Conservation (phyloP, 2,329 filamentous ascomycete genomes). For the Epichloe uncinata region DNA sequence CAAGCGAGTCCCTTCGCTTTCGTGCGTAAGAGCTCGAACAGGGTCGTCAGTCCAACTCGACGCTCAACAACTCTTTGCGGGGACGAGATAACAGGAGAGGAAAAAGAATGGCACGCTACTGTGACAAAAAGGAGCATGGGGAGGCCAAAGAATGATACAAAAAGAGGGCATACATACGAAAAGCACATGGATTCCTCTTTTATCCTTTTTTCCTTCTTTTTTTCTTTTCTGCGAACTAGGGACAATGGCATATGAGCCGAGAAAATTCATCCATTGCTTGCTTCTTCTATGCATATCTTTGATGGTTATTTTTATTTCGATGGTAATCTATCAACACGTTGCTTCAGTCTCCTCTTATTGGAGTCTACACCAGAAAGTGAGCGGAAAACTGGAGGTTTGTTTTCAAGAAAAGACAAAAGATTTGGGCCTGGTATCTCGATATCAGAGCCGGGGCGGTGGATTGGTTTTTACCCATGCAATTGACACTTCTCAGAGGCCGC, state of each 20-base stretch:
- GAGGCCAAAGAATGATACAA: not conserved
- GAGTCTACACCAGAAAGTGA: not conserved
- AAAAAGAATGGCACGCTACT: not conserved
- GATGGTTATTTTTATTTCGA: not conserved
- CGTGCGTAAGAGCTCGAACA: not conserved
- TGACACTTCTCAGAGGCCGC: not conserved
- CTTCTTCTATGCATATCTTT: conserved; percentile 3
- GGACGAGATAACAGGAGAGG: not conserved
- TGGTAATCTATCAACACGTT: not conserved
- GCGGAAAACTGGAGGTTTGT: not conserved
- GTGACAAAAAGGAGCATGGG: not conserved
- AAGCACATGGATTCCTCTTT: not conserved
- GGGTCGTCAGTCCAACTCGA: not conserved
- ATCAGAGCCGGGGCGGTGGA: not conserved
- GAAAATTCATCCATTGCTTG: not conserved
- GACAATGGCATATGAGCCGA: not conserved
- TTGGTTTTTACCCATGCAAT: not conserved
- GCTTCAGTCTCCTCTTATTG: not conserved
- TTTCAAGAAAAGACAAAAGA: not conserved
- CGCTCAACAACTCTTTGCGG: not conserved
- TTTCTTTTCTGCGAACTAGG: not conserved
- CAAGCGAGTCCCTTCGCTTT: not conserved
- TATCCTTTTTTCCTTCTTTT: not conserved
- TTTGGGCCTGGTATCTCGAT: not conserved
- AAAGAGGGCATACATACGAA: conserved; percentile 2